These are phyloP conservation scores for Cercospora sp. DNA, from an alignment of 2,329 filamentous ascomycete species.

Conservation along the genomic window DNA sequence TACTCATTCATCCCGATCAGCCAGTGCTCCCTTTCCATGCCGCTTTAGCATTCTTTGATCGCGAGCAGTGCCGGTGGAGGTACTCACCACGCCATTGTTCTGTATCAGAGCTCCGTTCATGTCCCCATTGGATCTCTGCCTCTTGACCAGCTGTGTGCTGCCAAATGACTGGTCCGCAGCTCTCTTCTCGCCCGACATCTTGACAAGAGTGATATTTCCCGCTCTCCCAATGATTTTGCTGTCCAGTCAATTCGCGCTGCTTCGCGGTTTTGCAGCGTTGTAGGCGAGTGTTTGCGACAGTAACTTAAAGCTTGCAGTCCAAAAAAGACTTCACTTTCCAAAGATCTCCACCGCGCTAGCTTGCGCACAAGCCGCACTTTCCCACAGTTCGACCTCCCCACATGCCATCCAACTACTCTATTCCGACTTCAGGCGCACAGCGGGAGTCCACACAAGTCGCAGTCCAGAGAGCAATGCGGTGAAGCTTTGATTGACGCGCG, in stretches of 20 bases:
- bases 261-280: background rate
- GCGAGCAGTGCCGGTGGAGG: slow-evolving; percentile 39
- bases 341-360: slow-evolving; percentile 1
- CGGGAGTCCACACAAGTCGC: background rate
- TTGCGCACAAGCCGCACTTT: background rate
- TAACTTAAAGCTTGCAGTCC: slow-evolving; percentile 1
- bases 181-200: slow-evolving; percentile 89
- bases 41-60: slow-evolving; percentile 30
- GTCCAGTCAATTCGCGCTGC: background rate
- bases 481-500: slow-evolving; percentile 25
- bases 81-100: slow-evolving; percentile 62
- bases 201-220: slow-evolving; percentile 20
- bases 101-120: slow-evolving; percentile 58
- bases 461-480: slow-evolving; percentile 30
- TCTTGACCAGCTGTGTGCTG: slow-evolving; percentile 80
- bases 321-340: slow-evolving; percentile 3
- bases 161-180: slow-evolving; percentile 82
- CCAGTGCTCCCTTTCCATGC: slow-evolving; percentile 22
- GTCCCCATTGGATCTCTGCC: slow-evolving; percentile 71
- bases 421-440: slow-evolving; percentile 7
- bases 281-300: background rate
- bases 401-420: slow-evolving; percentile 3
- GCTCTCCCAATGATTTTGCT: background rate
- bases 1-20: slow-evolving; percentile 45
- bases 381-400: background rate